Evolutionary conservation across 2,329 filamentous ascomycete genomes (phyloP), one percentile per base, ranked within the genome.

Genomic region (Cercospora zeae-maydis): DNA sequence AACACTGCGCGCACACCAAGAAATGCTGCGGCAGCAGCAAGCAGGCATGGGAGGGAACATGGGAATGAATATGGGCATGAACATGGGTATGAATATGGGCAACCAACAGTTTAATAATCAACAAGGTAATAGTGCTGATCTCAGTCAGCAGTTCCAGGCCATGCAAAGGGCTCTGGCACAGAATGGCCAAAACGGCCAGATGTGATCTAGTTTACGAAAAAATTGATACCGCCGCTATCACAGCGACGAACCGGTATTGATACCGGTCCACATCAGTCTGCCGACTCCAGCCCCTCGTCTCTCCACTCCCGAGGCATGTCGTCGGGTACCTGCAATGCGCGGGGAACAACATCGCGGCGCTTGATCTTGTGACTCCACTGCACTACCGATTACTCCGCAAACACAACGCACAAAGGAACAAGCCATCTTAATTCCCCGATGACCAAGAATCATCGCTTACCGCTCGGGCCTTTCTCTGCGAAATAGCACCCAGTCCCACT

Each of bases 161-260:
- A 74, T 74, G 73, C 68, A 70, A 47, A 68, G 72, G 62, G 71
- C 71, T 21, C 49, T 74, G 52, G 63, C 69, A 30, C 61, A 52
- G 37, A 61, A 64, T 39, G 30, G 42, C 33, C 62, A 61, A 39
- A 47, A 45, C 37, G 61, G 62, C n/a, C 54, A 57, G 54, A 61
- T 61, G 57, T 59, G 60, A 42, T 59, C 49, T 56, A 56, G 47
- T 30, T 14, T 3, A 52, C 30, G 47, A 27, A 31, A 10, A 52
- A 52, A 14, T 27, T 52, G 47, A 52, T 31, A 31, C 21, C 47
- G 39, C 39, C 21, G 39, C 39, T 21, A 45, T 45, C 21, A 19
- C 1, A 45, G 39, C 19, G 39, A 45, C 21, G 39, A n/a, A 19
- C 19, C 39, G 39, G 21, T 21, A 21, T 27, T 24, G 39, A 45